Evolutionary conservation across 1,284 basidiomycete genomes (phyloP).

Genomic region (Pascua sp.): DNA sequence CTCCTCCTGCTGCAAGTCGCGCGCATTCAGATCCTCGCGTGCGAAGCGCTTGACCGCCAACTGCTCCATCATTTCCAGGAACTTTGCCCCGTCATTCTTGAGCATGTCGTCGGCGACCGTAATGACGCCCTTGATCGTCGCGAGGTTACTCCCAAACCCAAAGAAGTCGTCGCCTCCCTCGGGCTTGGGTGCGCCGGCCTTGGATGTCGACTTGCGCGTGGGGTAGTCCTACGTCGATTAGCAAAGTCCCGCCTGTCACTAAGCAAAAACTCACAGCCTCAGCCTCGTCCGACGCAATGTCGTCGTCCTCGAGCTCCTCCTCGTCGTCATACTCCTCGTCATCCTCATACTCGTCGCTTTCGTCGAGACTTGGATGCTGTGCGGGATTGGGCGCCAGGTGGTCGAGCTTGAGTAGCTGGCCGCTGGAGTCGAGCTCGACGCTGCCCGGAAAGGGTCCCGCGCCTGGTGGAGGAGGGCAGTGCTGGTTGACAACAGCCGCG

Average conservation of each 20-base stretch:
- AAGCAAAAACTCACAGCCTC: constrained; percentile 49
- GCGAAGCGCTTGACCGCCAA: constrained; percentile 90
- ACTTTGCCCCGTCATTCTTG: constrained; percentile 97
- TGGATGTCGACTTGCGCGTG: constrained; percentile 21
- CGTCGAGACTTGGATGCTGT: constrained; percentile 42
- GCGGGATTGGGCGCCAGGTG: constrained; percentile 53
- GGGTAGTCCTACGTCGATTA: constrained; percentile 5
- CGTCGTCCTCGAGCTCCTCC: constrained; percentile 57
- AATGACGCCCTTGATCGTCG: constrained; percentile 87
- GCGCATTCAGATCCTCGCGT: constrained; percentile 71
- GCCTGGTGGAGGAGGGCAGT: constrained; percentile 83
- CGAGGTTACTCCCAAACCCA: constrained; percentile 71
- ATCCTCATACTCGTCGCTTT: constrained; percentile 44
- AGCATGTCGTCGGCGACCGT: constrained; percentile 98
- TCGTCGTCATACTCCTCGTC: constrained; percentile 45
- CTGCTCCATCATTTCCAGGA: constrained; percentile 99
- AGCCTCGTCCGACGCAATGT: constrained; percentile 63
- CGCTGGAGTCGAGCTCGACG: constrained; percentile 90
- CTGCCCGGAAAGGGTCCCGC: constrained; percentile 97
- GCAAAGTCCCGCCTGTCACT: neutral
- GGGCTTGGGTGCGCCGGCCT: constrained; percentile 27
- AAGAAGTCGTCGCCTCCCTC: constrained; percentile 63
- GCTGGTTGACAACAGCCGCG: constrained; percentile 79
- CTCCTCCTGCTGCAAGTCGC: constrained; percentile 63
- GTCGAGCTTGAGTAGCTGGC: constrained; percentile 68